Base-by-base conservation (phyloP, 768 basidiomycete genomes). In the Tylopilus sp. region DNA sequence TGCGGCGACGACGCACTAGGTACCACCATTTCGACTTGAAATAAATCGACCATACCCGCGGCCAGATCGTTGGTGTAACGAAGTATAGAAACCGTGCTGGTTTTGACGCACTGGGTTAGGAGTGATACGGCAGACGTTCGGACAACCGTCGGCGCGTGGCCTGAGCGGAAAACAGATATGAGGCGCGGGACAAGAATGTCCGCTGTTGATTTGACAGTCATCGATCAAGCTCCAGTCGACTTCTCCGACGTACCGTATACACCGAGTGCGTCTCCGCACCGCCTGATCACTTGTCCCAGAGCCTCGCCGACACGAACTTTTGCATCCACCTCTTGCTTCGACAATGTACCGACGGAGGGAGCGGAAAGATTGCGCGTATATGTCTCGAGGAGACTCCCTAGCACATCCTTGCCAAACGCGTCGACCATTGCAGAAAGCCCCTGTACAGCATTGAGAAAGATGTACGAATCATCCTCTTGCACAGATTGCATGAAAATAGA, bases 391-490 rank as follows among this genome's bases (percentile, higher is more conserved):
- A 97, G 75, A 6, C 76, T 73, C 51, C 74, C 74, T 9, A 95
- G 67, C 13, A 94, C 85, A 12, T 91, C 86, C 57, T 79, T 81
- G 22, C 68, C 69, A 54, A 85, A 83, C 2, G 75, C 76, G 61
- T 93, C 86, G 0, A 87, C 92, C 80, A 98, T 85, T 5, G 80
- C 83, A n/a, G 86, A 81, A 1, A 98, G 77, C 0, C 95, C 95
- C 62, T 94, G 91, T 14, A 96, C 87, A 1, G 89, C 93, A 63
- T 93, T 93, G 48, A 98, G 74, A 64, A 92, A 98, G 50, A 98
- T 84, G 68, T 93, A 98, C n/a, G 91, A 92, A 63, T 98, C 96
- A 34, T 94, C 89, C 55, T 97, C 93, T 63, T 92, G 87, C 6
- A 95, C 71, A 0, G 85, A 80, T 63, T 90, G 84, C 56, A 95